Evolutionary conservation across 2,329 filamentous ascomycete species (phyloP), one percentile per base, ranked within the genome.

Genomic region (Colletotrichum eremochloae): DNA sequence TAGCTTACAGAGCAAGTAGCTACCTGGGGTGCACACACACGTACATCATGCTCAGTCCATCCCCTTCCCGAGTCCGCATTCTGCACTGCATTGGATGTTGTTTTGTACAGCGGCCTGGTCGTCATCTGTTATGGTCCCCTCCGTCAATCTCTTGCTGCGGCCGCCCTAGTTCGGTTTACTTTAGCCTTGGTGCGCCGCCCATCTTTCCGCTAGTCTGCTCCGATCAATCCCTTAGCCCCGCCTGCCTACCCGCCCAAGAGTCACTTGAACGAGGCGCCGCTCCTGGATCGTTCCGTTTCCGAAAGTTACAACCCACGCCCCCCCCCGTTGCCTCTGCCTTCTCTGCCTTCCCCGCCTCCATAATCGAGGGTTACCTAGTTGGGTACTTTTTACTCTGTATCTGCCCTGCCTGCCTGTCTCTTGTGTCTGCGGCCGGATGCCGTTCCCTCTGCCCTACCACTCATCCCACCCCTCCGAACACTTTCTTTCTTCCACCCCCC

Each of bases 361-460:
- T 38, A 11, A 15, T 38, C 9, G 36, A 56, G 53, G 33, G 44
- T 24, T 57, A 57, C 50, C 29, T 33, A 33, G 8, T 15, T 33
- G 14, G 11, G 53, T 31, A 29, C 24, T 31, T 31, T 56, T 56
- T 18, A 15, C 15, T 9, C 18, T 56, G 42, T 56, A 36, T 61
- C 29, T 33, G 20, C 20, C 42, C 44, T 46, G 18, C 42, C 20
- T 46, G 14, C 24, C 24, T 44, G 55, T 40, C 40, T 66, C 63
- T 67, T 33, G n/a, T 60, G 15, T 61, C 64, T 48, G n/a, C 33
- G 63, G 42, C 33, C 44, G 55, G 40, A 11, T 50, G 53, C 64
- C 56, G 64, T 61, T 31, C 55, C 33, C 46, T 67, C 64, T 50
- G 53, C 64, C 64, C 64, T 63, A 63, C 48, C 48, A 31, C 48